Conservation (phyloP, 257 asterid genomes). For the Nicotiana tabacum region DNA sequence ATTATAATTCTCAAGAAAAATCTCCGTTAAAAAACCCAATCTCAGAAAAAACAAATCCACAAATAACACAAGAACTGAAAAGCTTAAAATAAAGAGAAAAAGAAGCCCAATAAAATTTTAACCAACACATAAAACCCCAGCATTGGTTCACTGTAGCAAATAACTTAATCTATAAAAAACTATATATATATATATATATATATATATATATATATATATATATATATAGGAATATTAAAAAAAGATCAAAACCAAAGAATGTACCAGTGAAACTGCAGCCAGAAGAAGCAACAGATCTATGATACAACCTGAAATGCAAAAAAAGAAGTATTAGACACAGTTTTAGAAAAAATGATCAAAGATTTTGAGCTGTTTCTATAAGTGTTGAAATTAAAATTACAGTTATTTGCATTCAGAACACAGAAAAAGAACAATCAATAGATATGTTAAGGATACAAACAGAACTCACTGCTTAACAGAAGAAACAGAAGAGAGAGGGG, state of each 20-base stretch:
- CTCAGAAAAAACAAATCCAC: background rate
- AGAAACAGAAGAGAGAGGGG: constrained; percentile 4
- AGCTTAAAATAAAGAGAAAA: too few relatives aligned
- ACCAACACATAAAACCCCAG: too few relatives aligned
- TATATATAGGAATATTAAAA: background rate
- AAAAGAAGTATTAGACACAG: constrained; percentile 10
- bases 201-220: too few relatives aligned
- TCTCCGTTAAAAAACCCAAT: background rate
- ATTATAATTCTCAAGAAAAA: background rate
- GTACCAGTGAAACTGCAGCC: constrained; percentile 48
- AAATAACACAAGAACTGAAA: too few relatives aligned
- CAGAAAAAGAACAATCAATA: background rate
- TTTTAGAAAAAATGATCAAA: constrained; percentile 13
- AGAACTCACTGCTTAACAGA: constrained; percentile 34
- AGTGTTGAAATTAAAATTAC: background rate
- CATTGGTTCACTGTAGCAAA: too few relatives aligned
- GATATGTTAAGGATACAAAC: background rate
- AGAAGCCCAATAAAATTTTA: too few relatives aligned
- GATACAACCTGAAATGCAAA: constrained; percentile 46
- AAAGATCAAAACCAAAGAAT: constrained; percentile 13
- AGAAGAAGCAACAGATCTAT: constrained; percentile 52
- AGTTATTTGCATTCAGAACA: background rate
- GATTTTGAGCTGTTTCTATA: constrained; percentile 4
- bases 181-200: too few relatives aligned
- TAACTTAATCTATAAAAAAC: too few relatives aligned